These are phyloP conservation scores for Protostelium mycophagum DNA, from an alignment of 78 protist species.

Conservation along the genomic window DNA sequence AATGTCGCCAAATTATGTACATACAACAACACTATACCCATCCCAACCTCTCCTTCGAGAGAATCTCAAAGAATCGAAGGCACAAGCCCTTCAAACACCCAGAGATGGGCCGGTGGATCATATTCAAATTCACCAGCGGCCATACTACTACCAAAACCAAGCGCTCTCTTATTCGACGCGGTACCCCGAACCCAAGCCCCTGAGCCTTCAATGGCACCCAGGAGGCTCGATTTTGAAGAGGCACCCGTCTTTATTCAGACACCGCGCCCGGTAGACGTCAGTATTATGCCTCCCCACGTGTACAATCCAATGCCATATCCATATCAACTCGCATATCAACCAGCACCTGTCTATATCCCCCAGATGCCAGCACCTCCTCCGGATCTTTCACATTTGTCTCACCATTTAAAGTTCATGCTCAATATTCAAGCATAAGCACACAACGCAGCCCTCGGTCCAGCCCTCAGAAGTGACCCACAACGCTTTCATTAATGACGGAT, in stretches of 20 bases:
- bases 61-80: not conserved
- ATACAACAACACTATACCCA: not conserved
- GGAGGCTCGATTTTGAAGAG: not conserved
- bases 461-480: not conserved
- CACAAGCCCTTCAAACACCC: not conserved
- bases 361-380: not conserved
- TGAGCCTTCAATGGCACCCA: too few species aligned
- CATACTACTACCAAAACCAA: not conserved
- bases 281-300: not conserved
- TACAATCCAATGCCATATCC: not conserved
- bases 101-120: not conserved
- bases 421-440: not conserved
- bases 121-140: not conserved
- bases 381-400: not conserved
- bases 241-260: too few species aligned
- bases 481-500: not conserved
- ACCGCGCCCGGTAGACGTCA: too few species aligned
- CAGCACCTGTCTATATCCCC: not conserved
- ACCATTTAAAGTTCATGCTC: not conserved
- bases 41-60: not conserved
- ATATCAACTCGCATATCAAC: not conserved
- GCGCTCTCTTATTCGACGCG: not conserved
- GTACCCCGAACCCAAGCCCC: not conserved
- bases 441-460: not conserved
- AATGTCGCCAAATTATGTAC: not conserved